phyloP scores from a whole-genome alignment of 176 grass and related monocot genomes.

The Lolium multiflorum region DNA sequence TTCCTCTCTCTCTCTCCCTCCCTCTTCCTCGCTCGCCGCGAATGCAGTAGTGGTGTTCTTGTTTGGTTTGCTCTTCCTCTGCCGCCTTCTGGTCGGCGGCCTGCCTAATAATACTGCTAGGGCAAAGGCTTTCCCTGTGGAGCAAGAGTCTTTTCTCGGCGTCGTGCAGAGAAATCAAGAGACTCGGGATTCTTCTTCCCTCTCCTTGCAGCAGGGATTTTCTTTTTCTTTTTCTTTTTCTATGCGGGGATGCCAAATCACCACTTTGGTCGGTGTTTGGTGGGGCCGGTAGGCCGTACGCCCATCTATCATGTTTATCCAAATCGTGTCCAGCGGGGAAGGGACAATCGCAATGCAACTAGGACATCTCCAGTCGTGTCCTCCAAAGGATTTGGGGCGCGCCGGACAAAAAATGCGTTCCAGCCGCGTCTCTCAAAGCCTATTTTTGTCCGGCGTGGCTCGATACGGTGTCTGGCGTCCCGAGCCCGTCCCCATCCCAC shows the following conservation, averaged over 20 bases:
- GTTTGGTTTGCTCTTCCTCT: slow-evolving; percentile 24
- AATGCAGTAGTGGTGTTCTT: slow-evolving; percentile 24
- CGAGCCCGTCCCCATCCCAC: no score
- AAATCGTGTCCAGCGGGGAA: no score
- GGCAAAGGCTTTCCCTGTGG: background rate
- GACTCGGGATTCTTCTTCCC: slow-evolving; percentile 1
- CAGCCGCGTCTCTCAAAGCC: no score
- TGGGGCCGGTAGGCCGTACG: background rate
- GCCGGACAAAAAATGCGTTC: no score
- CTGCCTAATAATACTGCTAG: background rate
- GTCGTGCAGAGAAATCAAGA: slow-evolving; percentile 36
- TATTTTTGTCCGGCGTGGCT: no score
- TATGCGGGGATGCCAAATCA: background rate
- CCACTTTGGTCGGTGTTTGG: slow-evolving; percentile 24
- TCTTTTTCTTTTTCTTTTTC: background rate
- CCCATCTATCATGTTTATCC: background rate
- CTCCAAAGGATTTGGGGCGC: no score
- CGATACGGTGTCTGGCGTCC: no score
- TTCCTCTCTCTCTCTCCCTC: background rate
- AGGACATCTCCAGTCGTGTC: no score
- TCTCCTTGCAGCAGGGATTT: no score
- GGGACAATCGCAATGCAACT: no score
- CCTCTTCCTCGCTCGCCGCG: background rate
- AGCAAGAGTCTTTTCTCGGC: background rate
- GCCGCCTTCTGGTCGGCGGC: background rate